These are phyloP conservation scores for Solanum sitiens DNA, from an alignment of 257 asterid species.

Conservation along the genomic window DNA sequence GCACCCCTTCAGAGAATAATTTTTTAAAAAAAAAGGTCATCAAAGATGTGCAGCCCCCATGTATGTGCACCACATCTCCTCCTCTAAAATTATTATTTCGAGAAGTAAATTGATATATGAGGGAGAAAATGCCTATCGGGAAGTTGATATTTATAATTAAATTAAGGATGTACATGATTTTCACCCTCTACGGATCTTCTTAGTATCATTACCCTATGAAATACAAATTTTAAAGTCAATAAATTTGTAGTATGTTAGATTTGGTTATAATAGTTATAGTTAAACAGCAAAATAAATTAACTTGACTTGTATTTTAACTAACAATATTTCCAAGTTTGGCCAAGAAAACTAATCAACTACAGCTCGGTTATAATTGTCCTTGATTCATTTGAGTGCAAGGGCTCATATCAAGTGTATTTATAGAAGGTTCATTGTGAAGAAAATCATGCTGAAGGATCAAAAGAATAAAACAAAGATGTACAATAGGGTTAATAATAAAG, in stretches of 20 bases:
- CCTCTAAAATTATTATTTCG: too few relatives aligned
- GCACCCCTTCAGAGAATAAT: constrained; percentile 44
- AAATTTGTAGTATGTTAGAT: not conserved
- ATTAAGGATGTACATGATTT: not conserved
- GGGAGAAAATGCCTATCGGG: not conserved
- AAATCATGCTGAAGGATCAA: not conserved
- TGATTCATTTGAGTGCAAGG: not conserved
- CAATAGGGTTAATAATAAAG: not conserved
- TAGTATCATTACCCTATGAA: not conserved
- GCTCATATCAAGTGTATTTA: not conserved
- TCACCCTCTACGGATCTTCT: not conserved
- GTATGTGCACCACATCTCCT: constrained; percentile 35
- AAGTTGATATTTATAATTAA: not conserved
- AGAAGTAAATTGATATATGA: not conserved
- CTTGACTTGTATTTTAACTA: not conserved
- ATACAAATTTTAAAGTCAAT: not conserved
- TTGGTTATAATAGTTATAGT: not conserved
- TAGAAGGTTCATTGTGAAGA: not conserved
- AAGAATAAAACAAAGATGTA: not conserved
- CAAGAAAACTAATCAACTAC: not conserved
- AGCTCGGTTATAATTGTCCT: not conserved
- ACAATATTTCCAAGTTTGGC: not conserved
- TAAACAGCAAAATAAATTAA: not conserved
- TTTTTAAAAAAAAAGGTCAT: constrained; percentile 26
- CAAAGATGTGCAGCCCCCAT: constrained; percentile 54